phyloP scores from a whole-genome alignment of 768 basidiomycete genomes.

The Inosperma sp. region DNA sequence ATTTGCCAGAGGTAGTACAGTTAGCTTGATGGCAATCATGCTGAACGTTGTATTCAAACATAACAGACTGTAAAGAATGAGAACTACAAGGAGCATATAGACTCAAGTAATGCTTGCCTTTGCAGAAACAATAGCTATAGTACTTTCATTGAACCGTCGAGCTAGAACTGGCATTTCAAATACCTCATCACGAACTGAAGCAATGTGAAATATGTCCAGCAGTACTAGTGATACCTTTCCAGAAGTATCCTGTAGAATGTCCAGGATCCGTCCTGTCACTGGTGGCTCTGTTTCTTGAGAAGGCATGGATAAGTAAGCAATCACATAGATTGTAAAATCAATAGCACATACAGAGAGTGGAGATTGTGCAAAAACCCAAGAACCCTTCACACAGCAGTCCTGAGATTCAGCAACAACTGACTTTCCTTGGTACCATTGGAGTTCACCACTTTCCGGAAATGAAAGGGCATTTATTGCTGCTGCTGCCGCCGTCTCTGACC shows the following conservation, averaged over 20 bases:
- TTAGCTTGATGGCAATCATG: conserved; percentile 8
- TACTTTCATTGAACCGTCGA: neutral
- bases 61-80: conserved; percentile 2
- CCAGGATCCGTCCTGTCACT: conserved; percentile 13
- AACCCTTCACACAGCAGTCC: conserved; percentile 18
- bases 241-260: conserved; percentile 14
- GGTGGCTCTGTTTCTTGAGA: neutral
- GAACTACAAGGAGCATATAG: neutral
- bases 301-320: neutral
- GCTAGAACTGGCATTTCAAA: conserved; percentile 17
- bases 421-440: conserved; percentile 13
- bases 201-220: conserved; percentile 15
- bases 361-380: conserved; percentile 19
- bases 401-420: conserved; percentile 15
- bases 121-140: neutral
- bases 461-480: neutral
- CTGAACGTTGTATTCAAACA: conserved; percentile 12
- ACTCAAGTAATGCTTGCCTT: neutral
- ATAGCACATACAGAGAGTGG: neutral
- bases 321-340: neutral
- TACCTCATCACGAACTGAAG: conserved; percentile 6
- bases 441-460: neutral
- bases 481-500: conserved; percentile 4
- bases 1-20: conserved; percentile 6
- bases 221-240: conserved; percentile 3